A percentile compares a stretch with the other conserved stretches of the same genome.
Evolutionary conservation across 2,329 filamentous ascomycete genomes (phyloP).

Genomic region (Pyricularia sp.): DNA sequence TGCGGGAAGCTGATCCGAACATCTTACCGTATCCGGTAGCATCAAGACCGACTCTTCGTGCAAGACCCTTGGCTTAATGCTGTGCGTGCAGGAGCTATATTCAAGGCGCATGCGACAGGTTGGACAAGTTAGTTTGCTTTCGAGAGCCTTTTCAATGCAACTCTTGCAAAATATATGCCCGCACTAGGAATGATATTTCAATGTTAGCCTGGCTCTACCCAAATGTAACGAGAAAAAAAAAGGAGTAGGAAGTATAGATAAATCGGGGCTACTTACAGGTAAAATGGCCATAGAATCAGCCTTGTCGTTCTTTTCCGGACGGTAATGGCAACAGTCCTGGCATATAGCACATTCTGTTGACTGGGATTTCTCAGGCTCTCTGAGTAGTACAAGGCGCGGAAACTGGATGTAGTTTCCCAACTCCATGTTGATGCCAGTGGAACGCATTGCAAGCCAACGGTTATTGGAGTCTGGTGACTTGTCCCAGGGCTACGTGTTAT

Average conservation of each 20-base stretch:
- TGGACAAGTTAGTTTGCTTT: background rate
- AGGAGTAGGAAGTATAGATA: background rate
- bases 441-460: background rate
- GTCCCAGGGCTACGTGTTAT: background rate
- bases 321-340: background rate
- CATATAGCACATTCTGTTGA: background rate
- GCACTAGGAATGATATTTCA: background rate
- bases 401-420: background rate
- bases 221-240: no score
- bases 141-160: background rate
- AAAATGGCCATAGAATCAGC: background rate
- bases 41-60: constrained; percentile 1
- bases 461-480: background rate
- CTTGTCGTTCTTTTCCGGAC: background rate
- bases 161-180: background rate
- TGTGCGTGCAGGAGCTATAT: background rate
- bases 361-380: background rate
- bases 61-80: background rate
- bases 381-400: background rate
- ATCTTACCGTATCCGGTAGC: background rate
- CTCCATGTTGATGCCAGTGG: background rate
- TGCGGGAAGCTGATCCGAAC: background rate
- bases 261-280: background rate
- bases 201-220: background rate
- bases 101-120: constrained; percentile 1